Percentiles rank a stretch among this genome's conserved stretches.
phyloP scores from a whole-genome alignment of 139 green algal species.

The Auxenochlorella protothecoides region DNA sequence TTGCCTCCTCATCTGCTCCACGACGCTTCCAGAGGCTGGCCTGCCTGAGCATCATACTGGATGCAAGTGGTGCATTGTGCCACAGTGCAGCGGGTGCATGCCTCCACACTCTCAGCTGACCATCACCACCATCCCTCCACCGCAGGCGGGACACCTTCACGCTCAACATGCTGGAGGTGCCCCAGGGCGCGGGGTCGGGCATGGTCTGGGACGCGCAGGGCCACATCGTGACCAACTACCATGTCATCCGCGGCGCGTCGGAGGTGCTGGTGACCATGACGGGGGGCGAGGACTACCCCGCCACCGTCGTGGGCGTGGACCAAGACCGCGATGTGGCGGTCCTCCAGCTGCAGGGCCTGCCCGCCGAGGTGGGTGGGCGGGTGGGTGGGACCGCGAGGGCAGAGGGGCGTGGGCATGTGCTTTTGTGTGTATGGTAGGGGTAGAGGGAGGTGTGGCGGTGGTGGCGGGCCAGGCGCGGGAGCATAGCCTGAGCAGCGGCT shows the following conservation, averaged over 20 bases:
- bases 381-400: slow-evolving; percentile 1
- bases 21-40: neutral
- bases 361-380: slow-evolving; percentile 21
- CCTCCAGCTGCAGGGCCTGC: slow-evolving; percentile 51
- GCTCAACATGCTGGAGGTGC: slow-evolving; percentile 52
- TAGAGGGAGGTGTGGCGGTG: neutral
- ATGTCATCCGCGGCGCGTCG: slow-evolving; percentile 44
- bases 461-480: no score
- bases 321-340: slow-evolving; percentile 66
- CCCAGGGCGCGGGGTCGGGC: slow-evolving; percentile 53
- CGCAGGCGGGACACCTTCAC: slow-evolving; percentile 52
- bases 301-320: slow-evolving; percentile 64
- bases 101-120: neutral
- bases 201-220: slow-evolving; percentile 65
- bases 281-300: slow-evolving; percentile 45
- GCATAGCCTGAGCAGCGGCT: no score
- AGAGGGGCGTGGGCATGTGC: slow-evolving; percentile 10
- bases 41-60: no score
- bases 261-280: slow-evolving; percentile 44
- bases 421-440: neutral
- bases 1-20: neutral
- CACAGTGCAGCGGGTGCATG: no score
- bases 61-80: no score
- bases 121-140: neutral
- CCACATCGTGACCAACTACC: slow-evolving; percentile 69